Conservation (phyloP, 192 early-diverging fungal genomes). For the Gamsiella multidivaricata region DNA sequence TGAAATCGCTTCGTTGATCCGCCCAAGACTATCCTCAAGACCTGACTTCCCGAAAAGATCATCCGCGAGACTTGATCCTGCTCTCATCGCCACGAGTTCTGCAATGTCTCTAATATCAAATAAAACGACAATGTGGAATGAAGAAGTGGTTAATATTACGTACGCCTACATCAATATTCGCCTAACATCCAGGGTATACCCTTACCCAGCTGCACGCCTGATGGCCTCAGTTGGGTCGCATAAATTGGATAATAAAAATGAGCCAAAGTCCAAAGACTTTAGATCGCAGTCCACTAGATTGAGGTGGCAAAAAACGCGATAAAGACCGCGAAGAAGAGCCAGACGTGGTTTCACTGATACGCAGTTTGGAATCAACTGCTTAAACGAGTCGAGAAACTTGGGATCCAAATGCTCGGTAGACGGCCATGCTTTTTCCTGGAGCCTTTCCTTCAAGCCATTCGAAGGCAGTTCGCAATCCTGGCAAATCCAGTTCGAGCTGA, state of each 20-base stretch:
- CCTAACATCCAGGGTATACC: not conserved
- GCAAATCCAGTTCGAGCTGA: not conserved
- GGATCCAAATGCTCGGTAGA: not conserved
- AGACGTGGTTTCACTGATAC: not conserved
- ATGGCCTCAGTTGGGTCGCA: not conserved
- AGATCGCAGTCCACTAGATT: slow-evolving; percentile 4
- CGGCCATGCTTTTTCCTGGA: not conserved
- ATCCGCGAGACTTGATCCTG: not conserved
- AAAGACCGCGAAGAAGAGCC: slow-evolving; percentile 19
- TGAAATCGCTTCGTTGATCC: slow-evolving; percentile 13
- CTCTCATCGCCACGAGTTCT: slow-evolving; percentile 14
- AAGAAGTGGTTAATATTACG: not conserved
- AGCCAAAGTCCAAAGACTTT: slow-evolving; percentile 18
- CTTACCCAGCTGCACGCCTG: slow-evolving; percentile 25
- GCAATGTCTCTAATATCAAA: slow-evolving; percentile 26
- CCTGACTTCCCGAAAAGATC: slow-evolving; percentile 13
- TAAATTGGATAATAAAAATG: slow-evolving; percentile 18
- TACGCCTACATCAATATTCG: not conserved
- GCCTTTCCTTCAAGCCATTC: not conserved
- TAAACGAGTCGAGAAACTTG: slow-evolving; percentile 19
- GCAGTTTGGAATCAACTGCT: slow-evolving; percentile 16
- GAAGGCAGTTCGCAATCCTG: not conserved
- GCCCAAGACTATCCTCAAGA: slow-evolving; percentile 11
- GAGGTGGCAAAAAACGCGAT: slow-evolving; percentile 33
- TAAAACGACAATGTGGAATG: not conserved